Base-by-base conservation (phyloP, 257 asterid species). In the Nicotiana tabacum region DNA sequence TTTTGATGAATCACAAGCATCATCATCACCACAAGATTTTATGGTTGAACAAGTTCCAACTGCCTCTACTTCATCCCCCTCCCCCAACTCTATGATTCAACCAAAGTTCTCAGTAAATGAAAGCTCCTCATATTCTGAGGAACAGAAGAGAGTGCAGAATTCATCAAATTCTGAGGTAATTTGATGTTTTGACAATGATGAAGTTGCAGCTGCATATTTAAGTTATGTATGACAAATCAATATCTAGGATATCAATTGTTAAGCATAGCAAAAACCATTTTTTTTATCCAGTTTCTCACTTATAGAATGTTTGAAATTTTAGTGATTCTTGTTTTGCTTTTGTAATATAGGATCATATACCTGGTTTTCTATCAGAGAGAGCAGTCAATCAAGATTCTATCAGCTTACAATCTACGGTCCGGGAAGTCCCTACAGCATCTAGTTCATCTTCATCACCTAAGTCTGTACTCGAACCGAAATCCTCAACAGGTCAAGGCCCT, bases 21-120 rank as follows among this genome's bases (percentile, higher is more conserved):
- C 60, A 70, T 12, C 77, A 21, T 48, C 77, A 21, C 83, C 32
- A 33, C 86, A 66, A 7, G 85, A 80, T 66, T 77, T 60, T 12
- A 77, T n/a, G 53, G 78, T 66, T n/a, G 87, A 85, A 83, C 88
- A 83, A 82, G 13, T 78, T 83, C 83, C 87, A n/a, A 68, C 48
- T 39, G 81, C 77, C 82, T 87, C 87, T 35, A 62, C 72, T 17
- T 12, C 90, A 62, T 84, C 85, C 29, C 56, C 81, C 15, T 91
- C 94, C 29, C 97, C 97, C 12, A 89, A 84, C 66, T 91, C 97
- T 4, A 92, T 90, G 60, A 83, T 92, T 32, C 92, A 86, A 53
- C 89, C 89, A 12, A 84, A 86, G 27, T 83, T 90, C 12, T 92
- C 92, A 16, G 53, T 86, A 67, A 88, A 87, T 83, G 87, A 82